Percentiles rank a stretch among this genome's conserved stretches.
These are phyloP conservation scores for Sarcodon sp. DNA, from an alignment of 768 basidiomycete species.

Conservation along the genomic window DNA sequence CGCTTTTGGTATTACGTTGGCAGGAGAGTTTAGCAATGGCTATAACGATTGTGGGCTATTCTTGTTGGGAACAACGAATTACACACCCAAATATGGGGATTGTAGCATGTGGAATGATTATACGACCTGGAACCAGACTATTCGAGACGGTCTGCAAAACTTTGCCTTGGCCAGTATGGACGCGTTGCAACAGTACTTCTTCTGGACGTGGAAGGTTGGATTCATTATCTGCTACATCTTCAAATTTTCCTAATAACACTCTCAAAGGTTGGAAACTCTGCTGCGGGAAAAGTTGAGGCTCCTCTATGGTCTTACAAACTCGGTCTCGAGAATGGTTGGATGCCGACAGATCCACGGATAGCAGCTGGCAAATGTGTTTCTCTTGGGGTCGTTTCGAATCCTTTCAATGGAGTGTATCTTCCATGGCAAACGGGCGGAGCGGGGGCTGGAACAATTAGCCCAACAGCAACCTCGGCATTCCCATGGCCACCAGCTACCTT, in stretches of 20 bases:
- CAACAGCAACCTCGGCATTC: constrained; percentile 26
- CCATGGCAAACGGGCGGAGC: constrained; percentile 60
- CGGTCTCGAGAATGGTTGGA: constrained; percentile 58
- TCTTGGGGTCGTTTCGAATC: constrained; percentile 27
- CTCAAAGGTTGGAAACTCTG: constrained; percentile 40
- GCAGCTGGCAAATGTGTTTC: constrained; percentile 53
- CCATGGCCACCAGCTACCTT: constrained; percentile 32
- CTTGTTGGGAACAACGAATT: constrained; percentile 20
- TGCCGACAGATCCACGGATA: constrained; percentile 58
- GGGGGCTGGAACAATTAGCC: constrained; percentile 35
- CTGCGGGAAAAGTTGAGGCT: constrained; percentile 30
- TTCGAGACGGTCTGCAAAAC: constrained; percentile 36
- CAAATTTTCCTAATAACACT: background rate
- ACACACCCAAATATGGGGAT: constrained; percentile 11
- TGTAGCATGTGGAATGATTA: constrained; percentile 36
- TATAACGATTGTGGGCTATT: constrained; percentile 54
- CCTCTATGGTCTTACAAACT: constrained; percentile 66
- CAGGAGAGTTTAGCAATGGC: constrained; percentile 67
- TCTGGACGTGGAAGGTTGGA: constrained; percentile 67
- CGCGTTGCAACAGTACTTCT: constrained; percentile 43
- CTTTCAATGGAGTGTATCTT: constrained; percentile 42
- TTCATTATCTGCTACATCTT: background rate
- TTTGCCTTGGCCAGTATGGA: constrained; percentile 53
- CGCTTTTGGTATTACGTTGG: constrained; percentile 56
- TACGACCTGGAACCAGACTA: constrained; percentile 34